Evolutionary conservation across 768 basidiomycete genomes (phyloP).

Genomic region (Lactifluus pinguis): DNA sequence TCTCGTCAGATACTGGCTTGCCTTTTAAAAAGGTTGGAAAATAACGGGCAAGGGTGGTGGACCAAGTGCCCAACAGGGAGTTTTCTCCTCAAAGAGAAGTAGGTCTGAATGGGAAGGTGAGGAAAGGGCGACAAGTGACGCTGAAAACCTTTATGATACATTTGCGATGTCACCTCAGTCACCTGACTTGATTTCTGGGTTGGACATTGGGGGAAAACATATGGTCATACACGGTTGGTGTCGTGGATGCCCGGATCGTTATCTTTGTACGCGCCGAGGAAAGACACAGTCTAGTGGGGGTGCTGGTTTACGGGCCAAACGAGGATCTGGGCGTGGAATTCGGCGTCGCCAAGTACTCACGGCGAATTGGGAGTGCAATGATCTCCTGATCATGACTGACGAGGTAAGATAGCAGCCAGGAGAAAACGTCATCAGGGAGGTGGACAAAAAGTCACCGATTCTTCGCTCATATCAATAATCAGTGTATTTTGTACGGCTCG

Average conservation of each 20-base stretch:
- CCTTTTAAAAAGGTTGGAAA: too few species aligned
- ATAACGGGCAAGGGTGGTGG: too few species aligned
- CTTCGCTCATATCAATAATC: constrained; percentile 15
- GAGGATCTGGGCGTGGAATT: constrained; percentile 50
- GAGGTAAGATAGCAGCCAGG: constrained; percentile 54
- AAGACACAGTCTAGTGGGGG: constrained; percentile 47
- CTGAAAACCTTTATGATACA: too few species aligned
- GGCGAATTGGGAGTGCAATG: constrained; percentile 62
- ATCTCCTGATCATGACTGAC: constrained; percentile 58
- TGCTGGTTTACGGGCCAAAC: constrained; percentile 46
- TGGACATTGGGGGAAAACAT: constrained; percentile 17
- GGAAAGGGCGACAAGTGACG: too few species aligned
- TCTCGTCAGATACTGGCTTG: too few species aligned
- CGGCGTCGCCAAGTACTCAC: constrained; percentile 51
- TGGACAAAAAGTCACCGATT: constrained; percentile 21
- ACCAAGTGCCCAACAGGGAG: too few species aligned
- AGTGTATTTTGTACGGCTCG: background rate
- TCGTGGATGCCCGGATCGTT: constrained; percentile 63
- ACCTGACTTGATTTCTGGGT: background rate
- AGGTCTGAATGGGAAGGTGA: too few species aligned
- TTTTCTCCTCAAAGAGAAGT: too few species aligned
- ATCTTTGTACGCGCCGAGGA: constrained; percentile 69
- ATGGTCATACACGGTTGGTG: constrained; percentile 27
- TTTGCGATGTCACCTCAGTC: too few species aligned
- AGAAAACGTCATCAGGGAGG: constrained; percentile 37